phyloP scores from a whole-genome alignment of 768 basidiomycete genomes.

The Rhodotorula graminis region DNA sequence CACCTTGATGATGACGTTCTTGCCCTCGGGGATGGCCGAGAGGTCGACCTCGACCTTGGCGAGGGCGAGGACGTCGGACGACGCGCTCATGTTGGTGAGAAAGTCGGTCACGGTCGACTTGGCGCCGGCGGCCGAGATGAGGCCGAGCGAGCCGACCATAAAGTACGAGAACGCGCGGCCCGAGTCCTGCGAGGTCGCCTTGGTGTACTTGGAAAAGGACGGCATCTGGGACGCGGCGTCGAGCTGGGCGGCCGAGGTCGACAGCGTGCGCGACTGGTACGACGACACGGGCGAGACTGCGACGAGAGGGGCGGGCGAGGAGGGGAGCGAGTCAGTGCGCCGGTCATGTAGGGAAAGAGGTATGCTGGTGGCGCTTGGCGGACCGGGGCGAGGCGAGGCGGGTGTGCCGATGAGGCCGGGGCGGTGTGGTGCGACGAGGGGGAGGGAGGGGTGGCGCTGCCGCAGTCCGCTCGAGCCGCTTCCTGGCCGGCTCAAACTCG shows the following conservation, averaged over 20 bases:
- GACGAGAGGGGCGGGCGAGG: background rate
- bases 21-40: constrained; percentile 75
- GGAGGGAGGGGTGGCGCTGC: no score
- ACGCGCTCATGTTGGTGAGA: constrained; percentile 91
- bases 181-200: constrained; percentile 54
- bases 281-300: constrained; percentile 37
- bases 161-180: constrained; percentile 51
- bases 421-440: no score
- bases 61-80: constrained; percentile 93
- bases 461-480: no score
- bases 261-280: constrained; percentile 53
- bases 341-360: no score
- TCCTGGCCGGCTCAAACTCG: no score
- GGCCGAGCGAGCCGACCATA: constrained; percentile 64
- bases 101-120: constrained; percentile 92
- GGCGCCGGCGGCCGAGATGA: constrained; percentile 87
- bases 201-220: constrained; percentile 77
- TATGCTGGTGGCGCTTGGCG: no score
- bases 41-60: constrained; percentile 97
- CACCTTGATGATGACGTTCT: constrained; percentile 79
- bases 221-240: constrained; percentile 62
- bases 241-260: constrained; percentile 62
- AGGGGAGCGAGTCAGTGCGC: background rate
- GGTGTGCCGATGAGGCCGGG: no score
- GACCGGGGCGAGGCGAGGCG: no score